These are phyloP conservation scores for Colletotrichum liriopes DNA, from an alignment of 2,329 filamentous ascomycete genomes.

Conservation along the genomic window DNA sequence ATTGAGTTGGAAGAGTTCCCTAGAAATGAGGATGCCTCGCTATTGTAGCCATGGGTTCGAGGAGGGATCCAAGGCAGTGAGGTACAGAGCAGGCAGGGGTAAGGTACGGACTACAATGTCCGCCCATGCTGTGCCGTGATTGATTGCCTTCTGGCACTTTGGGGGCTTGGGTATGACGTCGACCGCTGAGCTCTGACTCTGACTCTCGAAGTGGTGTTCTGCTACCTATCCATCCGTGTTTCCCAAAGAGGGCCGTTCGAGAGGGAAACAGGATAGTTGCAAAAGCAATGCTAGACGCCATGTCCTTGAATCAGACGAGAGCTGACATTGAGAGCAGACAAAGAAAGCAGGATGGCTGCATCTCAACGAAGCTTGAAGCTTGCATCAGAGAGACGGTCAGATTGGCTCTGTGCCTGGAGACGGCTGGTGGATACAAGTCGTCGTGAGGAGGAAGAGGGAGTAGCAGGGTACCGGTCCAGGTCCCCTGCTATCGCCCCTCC, in stretches of 20 bases:
- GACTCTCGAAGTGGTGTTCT: slow-evolving; percentile 3
- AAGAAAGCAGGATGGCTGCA: slow-evolving; percentile 3
- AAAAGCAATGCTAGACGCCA: not conserved
- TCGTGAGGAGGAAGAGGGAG: not conserved
- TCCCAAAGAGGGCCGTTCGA: not conserved
- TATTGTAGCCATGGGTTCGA: slow-evolving; percentile 11
- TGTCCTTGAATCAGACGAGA: not conserved
- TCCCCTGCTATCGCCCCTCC: slow-evolving; percentile 28
- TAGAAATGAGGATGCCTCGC: not conserved
- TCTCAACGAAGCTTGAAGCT: slow-evolving; percentile 19
- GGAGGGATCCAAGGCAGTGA: slow-evolving; percentile 9
- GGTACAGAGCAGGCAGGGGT: not conserved
- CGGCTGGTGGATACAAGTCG: not conserved
- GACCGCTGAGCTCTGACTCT: slow-evolving; percentile 20
- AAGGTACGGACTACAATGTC: slow-evolving; percentile 3
- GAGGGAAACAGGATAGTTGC: not conserved
- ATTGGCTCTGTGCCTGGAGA: slow-evolving; percentile 11
- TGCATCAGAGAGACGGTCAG: not conserved
- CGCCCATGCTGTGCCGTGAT: slow-evolving; percentile 12
- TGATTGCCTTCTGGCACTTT: slow-evolving; percentile 24
- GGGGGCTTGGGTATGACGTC: slow-evolving; percentile 35
- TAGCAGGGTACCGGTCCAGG: not conserved
- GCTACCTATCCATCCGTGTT: slow-evolving; percentile 1
- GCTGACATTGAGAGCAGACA: not conserved
- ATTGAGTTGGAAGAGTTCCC: not conserved